A percentile compares a stretch with the other conserved stretches of the same genome.
These are phyloP conservation scores for Caryopteris hybrid DNA, from an alignment of 305 asterid species.

Conservation along the genomic window DNA sequence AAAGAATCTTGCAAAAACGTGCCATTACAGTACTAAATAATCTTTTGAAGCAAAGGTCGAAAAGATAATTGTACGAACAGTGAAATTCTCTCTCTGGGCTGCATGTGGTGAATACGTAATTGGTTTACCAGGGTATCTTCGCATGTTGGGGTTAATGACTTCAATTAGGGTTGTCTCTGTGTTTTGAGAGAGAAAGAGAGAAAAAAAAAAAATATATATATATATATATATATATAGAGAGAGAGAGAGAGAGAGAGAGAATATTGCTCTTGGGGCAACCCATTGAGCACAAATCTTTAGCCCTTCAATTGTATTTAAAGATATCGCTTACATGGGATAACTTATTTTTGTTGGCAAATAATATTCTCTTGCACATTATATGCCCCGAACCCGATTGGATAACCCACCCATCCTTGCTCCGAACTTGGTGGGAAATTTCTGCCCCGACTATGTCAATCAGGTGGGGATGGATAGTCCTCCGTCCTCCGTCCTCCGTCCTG, in stretches of 20 bases:
- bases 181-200: too few species aligned
- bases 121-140: slow-evolving; percentile 36
- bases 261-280: slow-evolving; percentile 17
- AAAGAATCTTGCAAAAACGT: slow-evolving; percentile 13
- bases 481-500: too few species aligned
- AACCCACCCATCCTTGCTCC: too few species aligned
- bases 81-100: neutral
- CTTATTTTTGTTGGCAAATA: too few species aligned
- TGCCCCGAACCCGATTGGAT: too few species aligned
- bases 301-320: slow-evolving; percentile 15
- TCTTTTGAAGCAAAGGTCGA: neutral
- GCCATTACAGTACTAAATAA: slow-evolving; percentile 7
- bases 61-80: slow-evolving; percentile 10
- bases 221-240: too few species aligned
- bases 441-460: too few species aligned
- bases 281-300: slow-evolving; percentile 1
- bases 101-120: slow-evolving; percentile 38
- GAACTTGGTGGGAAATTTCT: too few species aligned
- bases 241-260: too few species aligned
- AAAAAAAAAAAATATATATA: too few species aligned
- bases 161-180: neutral
- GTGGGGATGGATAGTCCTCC: too few species aligned
- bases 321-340: neutral
- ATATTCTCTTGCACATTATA: too few species aligned
- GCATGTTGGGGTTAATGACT: slow-evolving; percentile 21